Conservation (phyloP, 2,329 filamentous ascomycete species). For the Fusarium hostae region DNA sequence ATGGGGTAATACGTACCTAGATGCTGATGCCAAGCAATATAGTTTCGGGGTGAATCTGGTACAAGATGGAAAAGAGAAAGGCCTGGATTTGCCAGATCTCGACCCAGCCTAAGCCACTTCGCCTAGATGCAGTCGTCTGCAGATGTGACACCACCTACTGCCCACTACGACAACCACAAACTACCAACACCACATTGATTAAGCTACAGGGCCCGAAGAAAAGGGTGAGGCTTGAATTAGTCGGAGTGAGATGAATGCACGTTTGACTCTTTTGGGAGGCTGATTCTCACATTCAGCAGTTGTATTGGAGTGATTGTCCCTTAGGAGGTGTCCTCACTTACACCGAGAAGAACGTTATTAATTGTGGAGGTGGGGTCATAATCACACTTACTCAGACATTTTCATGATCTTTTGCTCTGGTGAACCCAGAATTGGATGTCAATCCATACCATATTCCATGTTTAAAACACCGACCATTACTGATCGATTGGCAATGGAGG, state of each 20-base stretch:
- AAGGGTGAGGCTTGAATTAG: conserved; percentile 6
- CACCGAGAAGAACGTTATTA: not conserved
- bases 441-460: conserved; percentile 9
- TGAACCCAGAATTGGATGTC: not conserved
- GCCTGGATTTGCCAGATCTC: conserved; percentile 34
- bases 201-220: conserved; percentile 16
- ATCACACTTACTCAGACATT: not conserved
- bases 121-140: conserved; percentile 31
- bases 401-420: conserved; percentile 9
- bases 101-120: conserved; percentile 21
- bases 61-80: not conserved
- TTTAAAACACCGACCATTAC: conserved; percentile 14
- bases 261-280: conserved; percentile 4
- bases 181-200: conserved; percentile 4
- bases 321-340: conserved; percentile 6
- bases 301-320: not conserved
- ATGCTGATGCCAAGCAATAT: conserved; percentile 15
- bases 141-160: conserved; percentile 41
- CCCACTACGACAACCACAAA: not conserved
- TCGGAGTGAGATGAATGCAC: conserved; percentile 10
- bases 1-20: conserved; percentile 12
- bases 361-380: conserved; percentile 9
- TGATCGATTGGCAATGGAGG: conserved; percentile 29
- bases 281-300: conserved; percentile 1
- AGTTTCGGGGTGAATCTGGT: not conserved